Base-by-base conservation (phyloP, 1,139 yeast species). In the Debaryomyces sp. region DNA sequence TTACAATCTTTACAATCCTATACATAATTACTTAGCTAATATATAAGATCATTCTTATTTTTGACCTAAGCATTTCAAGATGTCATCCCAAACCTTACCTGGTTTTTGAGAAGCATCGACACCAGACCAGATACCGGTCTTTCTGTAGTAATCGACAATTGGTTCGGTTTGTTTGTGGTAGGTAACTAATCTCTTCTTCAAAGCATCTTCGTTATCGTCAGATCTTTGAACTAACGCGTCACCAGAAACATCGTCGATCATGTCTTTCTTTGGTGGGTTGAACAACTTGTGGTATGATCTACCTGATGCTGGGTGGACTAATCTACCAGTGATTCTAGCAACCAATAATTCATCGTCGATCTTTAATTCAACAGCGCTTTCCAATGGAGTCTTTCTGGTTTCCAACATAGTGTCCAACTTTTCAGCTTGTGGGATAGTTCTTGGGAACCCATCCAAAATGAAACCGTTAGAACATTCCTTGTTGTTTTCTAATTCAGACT, bases 91-190 rank as follows among this genome's bases (percentile, higher is more conserved):
- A 59, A 95, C 99, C 58, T 83, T 84, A 57, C 83, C 71, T 60
- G 99, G 99, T 62, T 85, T 77, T 78, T 94, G 96, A 52, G 97
- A 84, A 59, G 99, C 99, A 66, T 95, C 99, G 62, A 95, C 84
- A 58, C 97, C 97, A 50, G 84, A 68, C 99, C 99, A 94, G 76
- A 94, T 91, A 64, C 96, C 96, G 54, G 85, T 73, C 78, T 90
- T 89, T 78, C 84, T 85, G 84, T 95, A 95, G 83, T 91, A 95
- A 44, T 86, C 96, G 53, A 94, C 98, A 67, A 95, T 94, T 64
- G 99, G 99, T 73, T 90, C 97, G 62, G 99, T 95, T 81, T 94
- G 98, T 67, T 87, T 78, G 79, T 94, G 99, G 84, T 94, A 94
- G 55, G 96, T 89, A 43, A 78, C 84, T 70, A 94, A 83, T 81